Evolutionary conservation across 768 basidiomycete species (phyloP).

Genomic region (Podaxis carcinomalis): DNA sequence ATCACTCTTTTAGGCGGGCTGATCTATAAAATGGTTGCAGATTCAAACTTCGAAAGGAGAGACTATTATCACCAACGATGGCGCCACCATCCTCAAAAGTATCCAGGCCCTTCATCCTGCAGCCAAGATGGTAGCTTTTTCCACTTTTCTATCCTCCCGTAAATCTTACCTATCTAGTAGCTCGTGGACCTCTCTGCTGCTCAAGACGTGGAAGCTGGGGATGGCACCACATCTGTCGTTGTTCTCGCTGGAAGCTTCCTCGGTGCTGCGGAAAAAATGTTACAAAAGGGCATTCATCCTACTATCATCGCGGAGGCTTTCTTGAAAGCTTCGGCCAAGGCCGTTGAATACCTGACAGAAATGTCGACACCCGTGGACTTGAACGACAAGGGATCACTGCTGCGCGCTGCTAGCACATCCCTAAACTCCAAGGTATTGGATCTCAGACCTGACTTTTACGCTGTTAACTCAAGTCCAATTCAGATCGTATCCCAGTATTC

Average conservation of each 20-base stretch:
- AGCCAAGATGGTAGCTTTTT: slow-evolving; percentile 82
- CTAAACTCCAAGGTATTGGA: slow-evolving; percentile 85
- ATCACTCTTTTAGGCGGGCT: slow-evolving; percentile 9
- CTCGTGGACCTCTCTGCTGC: slow-evolving; percentile 96
- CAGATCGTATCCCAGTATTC: slow-evolving; percentile 99
- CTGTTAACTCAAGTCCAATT: neutral
- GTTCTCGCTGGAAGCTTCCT: slow-evolving; percentile 92
- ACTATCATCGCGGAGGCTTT: slow-evolving; percentile 97
- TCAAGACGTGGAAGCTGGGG: slow-evolving; percentile 97
- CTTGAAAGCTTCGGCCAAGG: slow-evolving; percentile 85
- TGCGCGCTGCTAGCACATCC: slow-evolving; percentile 92
- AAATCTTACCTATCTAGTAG: slow-evolving; percentile 36
- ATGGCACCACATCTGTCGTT: slow-evolving; percentile 97
- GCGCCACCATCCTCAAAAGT: slow-evolving; percentile 93
- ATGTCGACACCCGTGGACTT: slow-evolving; percentile 91
- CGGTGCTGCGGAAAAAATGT: slow-evolving; percentile 94
- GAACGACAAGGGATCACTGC: slow-evolving; percentile 75
- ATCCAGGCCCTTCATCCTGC: slow-evolving; percentile 97
- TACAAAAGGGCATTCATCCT: slow-evolving; percentile 95
- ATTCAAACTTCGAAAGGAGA: slow-evolving; percentile 97
- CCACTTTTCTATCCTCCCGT: neutral
- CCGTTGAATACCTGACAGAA: slow-evolving; percentile 91
- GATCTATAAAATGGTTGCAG: slow-evolving; percentile 33
- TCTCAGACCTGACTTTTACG: neutral
- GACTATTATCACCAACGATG: slow-evolving; percentile 97